These are phyloP conservation scores for Aspergillus avenaceus DNA, from an alignment of 495 filamentous ascomycete species.

Conservation along the genomic window DNA sequence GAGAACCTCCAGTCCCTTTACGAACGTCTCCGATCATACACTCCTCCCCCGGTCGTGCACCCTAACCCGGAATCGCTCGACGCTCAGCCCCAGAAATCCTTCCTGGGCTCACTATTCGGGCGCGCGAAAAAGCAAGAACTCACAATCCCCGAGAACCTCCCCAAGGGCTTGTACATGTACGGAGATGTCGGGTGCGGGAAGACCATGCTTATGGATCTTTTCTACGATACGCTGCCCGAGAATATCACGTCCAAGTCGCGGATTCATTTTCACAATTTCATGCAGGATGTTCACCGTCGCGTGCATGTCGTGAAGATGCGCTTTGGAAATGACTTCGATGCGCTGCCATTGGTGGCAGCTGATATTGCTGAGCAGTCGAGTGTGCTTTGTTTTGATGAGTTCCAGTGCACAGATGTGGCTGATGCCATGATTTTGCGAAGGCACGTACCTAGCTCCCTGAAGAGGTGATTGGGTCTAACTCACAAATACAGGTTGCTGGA, in stretches of 20 bases:
- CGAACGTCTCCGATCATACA: conserved; percentile 72
- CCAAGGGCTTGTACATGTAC: conserved; percentile 89
- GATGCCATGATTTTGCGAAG: conserved; percentile 96
- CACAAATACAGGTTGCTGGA: conserved; percentile 64
- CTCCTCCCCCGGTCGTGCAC: conserved; percentile 66
- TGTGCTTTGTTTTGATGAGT: conserved; percentile 97
- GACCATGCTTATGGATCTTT: conserved; percentile 99
- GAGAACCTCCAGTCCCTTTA: conserved; percentile 85
- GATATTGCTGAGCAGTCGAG: conserved; percentile 81
- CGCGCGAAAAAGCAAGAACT: conserved; percentile 31
- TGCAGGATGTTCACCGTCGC: conserved; percentile 95
- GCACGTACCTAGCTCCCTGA: conserved; percentile 34
- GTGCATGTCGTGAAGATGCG: conserved; percentile 85
- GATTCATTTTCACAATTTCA: conserved; percentile 99
- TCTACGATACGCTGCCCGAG: conserved; percentile 86
- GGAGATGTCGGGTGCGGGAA: conserved; percentile 98
- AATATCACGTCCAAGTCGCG: conserved; percentile 83
- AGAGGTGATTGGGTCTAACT: background rate
- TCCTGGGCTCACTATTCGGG: conserved; percentile 71
- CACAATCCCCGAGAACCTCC: conserved; percentile 67
- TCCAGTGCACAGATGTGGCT: conserved; percentile 97
- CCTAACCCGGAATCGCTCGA: conserved; percentile 72
- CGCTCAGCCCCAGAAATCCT: conserved; percentile 52
- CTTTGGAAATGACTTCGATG: conserved; percentile 88
- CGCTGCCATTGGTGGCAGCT: conserved; percentile 86